These are phyloP conservation scores for Dichotomopilus funicola DNA, from an alignment of 2,329 filamentous ascomycete species.

Conservation along the genomic window DNA sequence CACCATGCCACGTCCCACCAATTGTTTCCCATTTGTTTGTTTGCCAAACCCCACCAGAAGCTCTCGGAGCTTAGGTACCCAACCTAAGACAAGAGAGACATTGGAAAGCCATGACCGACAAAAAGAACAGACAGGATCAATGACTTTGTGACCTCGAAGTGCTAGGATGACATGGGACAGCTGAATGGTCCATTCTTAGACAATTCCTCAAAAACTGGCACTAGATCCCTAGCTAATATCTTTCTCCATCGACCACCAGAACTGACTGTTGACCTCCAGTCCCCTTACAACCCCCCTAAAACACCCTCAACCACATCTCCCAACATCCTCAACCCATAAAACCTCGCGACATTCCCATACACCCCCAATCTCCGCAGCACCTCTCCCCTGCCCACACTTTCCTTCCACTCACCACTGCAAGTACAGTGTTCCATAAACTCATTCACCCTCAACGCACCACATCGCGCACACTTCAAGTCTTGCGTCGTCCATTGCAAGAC, in stretches of 20 bases:
- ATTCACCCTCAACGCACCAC: conserved; percentile 70
- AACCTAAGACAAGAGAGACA: too few species aligned
- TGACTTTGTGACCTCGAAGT: too few species aligned
- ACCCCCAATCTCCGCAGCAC: conserved; percentile 61
- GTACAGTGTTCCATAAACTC: conserved; percentile 97
- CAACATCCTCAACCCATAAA: conserved; percentile 78
- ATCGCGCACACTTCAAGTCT: conserved; percentile 73
- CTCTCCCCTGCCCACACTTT: conserved; percentile 61
- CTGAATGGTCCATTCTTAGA: too few species aligned
- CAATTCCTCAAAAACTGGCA: too few species aligned
- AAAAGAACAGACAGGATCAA: too few species aligned
- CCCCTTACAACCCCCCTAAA: conserved; percentile 36
- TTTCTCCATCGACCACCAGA: background rate
- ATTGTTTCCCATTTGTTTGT: too few species aligned
- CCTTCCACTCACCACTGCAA: conserved; percentile 80
- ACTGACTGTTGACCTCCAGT: background rate
- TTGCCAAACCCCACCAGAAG: too few species aligned
- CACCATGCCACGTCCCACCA: too few species aligned
- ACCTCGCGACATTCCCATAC: conserved; percentile 66
- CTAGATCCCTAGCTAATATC: background rate
- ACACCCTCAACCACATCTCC: conserved; percentile 65
- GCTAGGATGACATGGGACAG: too few species aligned
- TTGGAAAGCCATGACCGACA: too few species aligned
- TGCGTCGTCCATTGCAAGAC: conserved; percentile 79
- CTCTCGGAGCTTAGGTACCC: too few species aligned